Evolutionary conservation across 208 protist species (phyloP).

Genomic region (Vickermania spadyakhi): DNA sequence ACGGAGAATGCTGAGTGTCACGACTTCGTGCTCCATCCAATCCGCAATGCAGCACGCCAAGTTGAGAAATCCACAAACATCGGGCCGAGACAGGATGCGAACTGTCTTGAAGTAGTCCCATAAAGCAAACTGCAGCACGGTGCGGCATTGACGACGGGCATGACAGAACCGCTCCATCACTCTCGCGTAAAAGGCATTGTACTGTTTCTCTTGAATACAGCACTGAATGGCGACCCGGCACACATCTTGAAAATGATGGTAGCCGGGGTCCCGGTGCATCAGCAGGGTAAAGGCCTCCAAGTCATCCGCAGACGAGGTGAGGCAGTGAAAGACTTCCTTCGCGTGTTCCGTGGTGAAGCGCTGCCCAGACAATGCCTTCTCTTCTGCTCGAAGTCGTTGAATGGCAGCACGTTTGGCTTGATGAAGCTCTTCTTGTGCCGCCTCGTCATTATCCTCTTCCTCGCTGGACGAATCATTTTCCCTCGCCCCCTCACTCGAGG

Average conservation of each 20-base stretch:
- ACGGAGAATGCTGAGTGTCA: conserved; percentile 59
- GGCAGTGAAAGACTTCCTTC: conserved; percentile 57
- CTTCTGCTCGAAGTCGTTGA: conserved; percentile 35
- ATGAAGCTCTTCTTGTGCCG: conserved; percentile 10
- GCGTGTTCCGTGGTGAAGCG: conserved; percentile 70
- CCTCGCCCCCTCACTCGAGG: conserved; percentile 4
- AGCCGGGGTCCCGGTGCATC: conserved; percentile 61
- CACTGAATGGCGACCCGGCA: conserved; percentile 62
- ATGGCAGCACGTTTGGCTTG: conserved; percentile 16
- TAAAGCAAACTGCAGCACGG: conserved; percentile 70
- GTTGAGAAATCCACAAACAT: conserved; percentile 68
- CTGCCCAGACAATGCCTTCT: conserved; percentile 59
- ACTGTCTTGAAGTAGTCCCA: conserved; percentile 81
- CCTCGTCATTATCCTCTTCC: conserved; percentile 16
- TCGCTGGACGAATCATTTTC: conserved; percentile 12
- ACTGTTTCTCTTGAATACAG: conserved; percentile 45
- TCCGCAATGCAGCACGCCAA: conserved; percentile 40
- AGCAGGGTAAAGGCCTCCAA: conserved; percentile 74
- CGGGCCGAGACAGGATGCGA: conserved; percentile 32
- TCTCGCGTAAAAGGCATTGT: conserved; percentile 65
- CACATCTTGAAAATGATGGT: conserved; percentile 56
- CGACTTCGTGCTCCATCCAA: conserved; percentile 44
- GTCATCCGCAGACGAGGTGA: conserved; percentile 51
- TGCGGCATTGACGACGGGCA: conserved; percentile 38
- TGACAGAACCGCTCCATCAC: conserved; percentile 68